These are phyloP conservation scores for Escovopsis weberi DNA, from an alignment of 2,329 filamentous ascomycete genomes.

Conservation along the genomic window DNA sequence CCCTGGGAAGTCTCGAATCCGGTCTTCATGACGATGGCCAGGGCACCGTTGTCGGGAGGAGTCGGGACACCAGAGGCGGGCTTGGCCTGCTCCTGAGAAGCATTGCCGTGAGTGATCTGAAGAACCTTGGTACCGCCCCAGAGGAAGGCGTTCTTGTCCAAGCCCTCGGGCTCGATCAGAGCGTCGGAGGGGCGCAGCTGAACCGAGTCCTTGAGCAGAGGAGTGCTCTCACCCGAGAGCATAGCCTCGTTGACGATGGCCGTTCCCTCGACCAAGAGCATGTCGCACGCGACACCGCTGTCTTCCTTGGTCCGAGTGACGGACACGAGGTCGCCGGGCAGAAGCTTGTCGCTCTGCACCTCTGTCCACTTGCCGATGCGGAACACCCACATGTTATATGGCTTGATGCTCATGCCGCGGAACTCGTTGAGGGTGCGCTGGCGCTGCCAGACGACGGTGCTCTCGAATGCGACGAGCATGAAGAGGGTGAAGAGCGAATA, in stretches of 20 bases:
- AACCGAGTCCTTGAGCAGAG: conserved; percentile 88
- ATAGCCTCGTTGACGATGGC: conserved; percentile 99
- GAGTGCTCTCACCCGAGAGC: conserved; percentile 96
- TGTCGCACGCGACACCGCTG: conserved; percentile 90
- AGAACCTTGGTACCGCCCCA: conserved; percentile 97
- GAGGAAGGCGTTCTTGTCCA: conserved; percentile 94
- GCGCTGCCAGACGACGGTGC: conserved; percentile 97
- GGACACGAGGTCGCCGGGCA: conserved; percentile 87
- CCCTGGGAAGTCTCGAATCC: conserved; percentile 98
- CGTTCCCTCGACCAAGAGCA: conserved; percentile 86
- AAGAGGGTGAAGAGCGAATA: conserved; percentile 97
- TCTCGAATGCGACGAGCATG: conserved; percentile 96
- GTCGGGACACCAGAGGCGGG: conserved; percentile 61
- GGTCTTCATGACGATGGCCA: conserved; percentile 92
- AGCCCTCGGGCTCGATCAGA: conserved; percentile 66
- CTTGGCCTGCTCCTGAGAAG: conserved; percentile 57
- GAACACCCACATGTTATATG: conserved; percentile 87
- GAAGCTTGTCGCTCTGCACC: conserved; percentile 75
- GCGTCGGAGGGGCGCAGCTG: conserved; percentile 77
- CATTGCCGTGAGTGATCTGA: conserved; percentile 78
- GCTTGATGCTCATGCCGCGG: conserved; percentile 98
- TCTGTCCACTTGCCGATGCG: conserved; percentile 79
- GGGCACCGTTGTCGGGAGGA: conserved; percentile 85
- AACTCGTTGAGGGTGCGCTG: conserved; percentile 94
- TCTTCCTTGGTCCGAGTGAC: conserved; percentile 93